phyloP scores from a whole-genome alignment of 768 basidiomycete species.

The Suillus discolor region DNA sequence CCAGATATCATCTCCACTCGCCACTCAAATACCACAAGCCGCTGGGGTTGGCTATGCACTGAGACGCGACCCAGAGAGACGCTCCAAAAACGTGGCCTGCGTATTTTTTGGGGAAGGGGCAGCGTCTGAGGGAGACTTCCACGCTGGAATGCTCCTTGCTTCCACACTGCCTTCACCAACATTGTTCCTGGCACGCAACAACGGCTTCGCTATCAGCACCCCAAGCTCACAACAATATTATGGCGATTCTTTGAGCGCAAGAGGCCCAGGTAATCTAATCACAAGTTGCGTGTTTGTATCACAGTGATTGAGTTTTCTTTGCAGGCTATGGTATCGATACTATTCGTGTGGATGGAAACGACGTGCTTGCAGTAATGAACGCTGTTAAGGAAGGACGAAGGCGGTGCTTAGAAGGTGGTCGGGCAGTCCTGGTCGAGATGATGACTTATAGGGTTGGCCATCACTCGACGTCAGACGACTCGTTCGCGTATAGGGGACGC shows the following conservation, averaged over 20 bases:
- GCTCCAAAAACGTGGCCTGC: slow-evolving; percentile 74
- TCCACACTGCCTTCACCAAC: slow-evolving; percentile 77
- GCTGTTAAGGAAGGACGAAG: slow-evolving; percentile 73
- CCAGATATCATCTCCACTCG: slow-evolving; percentile 91
- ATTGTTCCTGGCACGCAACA: slow-evolving; percentile 76
- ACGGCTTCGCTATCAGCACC: slow-evolving; percentile 95
- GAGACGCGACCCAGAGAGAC: slow-evolving; percentile 70
- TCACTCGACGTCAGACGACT: slow-evolving; percentile 94
- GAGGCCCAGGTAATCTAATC: slow-evolving; percentile 65
- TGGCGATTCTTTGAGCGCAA: slow-evolving; percentile 90
- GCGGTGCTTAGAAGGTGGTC: slow-evolving; percentile 73
- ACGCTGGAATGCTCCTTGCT: slow-evolving; percentile 83
- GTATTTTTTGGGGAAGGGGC: slow-evolving; percentile 96
- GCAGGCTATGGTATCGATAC: slow-evolving; percentile 81
- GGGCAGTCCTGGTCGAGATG: slow-evolving; percentile 84
- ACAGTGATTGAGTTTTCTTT: neutral
- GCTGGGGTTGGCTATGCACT: slow-evolving; percentile 92
- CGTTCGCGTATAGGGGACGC: slow-evolving; percentile 87
- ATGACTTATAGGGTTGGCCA: slow-evolving; percentile 97
- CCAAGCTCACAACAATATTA: slow-evolving; percentile 87
- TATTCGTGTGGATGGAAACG: slow-evolving; percentile 92
- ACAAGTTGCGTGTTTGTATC: neutral
- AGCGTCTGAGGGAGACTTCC: slow-evolving; percentile 94
- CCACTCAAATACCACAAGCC: slow-evolving; percentile 94
- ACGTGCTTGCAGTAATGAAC: slow-evolving; percentile 79